phyloP scores from a whole-genome alignment of 2,329 filamentous ascomycete genomes.

The Botrytis deweyae region DNA sequence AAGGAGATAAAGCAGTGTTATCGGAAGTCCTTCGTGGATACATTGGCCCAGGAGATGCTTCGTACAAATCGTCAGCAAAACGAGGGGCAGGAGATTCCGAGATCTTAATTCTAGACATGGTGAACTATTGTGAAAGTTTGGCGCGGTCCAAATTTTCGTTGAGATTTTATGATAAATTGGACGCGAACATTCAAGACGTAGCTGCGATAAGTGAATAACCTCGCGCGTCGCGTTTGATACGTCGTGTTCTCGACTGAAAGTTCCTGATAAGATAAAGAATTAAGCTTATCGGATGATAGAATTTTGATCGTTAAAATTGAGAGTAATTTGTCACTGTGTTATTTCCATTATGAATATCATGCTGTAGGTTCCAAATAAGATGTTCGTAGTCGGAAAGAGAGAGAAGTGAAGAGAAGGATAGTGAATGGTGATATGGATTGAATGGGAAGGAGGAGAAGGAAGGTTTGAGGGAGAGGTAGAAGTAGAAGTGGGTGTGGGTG shows the following conservation, averaged over 20 bases:
- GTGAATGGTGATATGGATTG: background rate
- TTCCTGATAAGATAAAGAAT: slow-evolving; percentile 1
- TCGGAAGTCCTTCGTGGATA: slow-evolving; percentile 25
- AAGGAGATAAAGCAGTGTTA: slow-evolving; percentile 33
- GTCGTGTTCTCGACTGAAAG: background rate
- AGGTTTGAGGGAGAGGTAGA: background rate
- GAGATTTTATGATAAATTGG: background rate
- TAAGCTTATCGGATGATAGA: background rate
- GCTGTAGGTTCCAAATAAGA: background rate
- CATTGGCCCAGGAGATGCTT: slow-evolving; percentile 35
- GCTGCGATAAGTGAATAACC: background rate
- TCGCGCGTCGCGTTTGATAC: slow-evolving; percentile 7
- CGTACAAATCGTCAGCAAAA: slow-evolving; percentile 37
- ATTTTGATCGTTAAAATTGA: background rate
- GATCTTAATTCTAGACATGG: slow-evolving; percentile 28
- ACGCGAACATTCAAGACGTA: background rate
- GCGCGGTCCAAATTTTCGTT: background rate
- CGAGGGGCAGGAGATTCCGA: slow-evolving; percentile 35
- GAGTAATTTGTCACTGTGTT: background rate
- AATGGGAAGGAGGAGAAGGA: background rate
- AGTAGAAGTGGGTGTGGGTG: background rate
- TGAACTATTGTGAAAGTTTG: slow-evolving; percentile 23
- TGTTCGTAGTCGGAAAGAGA: background rate
- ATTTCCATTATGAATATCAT: background rate
- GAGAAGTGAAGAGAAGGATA: background rate